Percentiles rank a stretch among this genome's conserved stretches.
Evolutionary conservation across 202 grass and related monocot species (phyloP).

Genomic region (Musa balbisiana): DNA sequence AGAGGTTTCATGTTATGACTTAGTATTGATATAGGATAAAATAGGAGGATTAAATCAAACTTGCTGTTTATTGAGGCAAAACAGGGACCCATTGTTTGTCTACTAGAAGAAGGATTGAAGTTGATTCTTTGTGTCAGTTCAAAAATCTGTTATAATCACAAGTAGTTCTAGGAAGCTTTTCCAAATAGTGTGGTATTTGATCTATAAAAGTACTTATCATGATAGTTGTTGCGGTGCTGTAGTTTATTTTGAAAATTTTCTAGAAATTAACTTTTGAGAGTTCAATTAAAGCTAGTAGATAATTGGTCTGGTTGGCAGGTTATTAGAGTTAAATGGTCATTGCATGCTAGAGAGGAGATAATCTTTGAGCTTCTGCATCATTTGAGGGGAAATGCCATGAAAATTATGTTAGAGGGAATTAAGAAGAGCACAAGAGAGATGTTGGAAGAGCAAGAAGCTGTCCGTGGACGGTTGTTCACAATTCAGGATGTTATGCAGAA

Average conservation of each 20-base stretch:
- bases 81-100: not conserved
- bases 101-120: not conserved
- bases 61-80: not conserved
- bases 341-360: slow-evolving; percentile 78
- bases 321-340: slow-evolving; percentile 79
- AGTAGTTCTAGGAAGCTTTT: not conserved
- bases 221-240: not conserved
- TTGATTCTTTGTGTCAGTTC: not conserved
- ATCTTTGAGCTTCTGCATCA: slow-evolving; percentile 58
- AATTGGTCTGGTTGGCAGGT: slow-evolving; percentile 29
- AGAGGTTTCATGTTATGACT: too few species aligned
- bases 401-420: slow-evolving; percentile 44
- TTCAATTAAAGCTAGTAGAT: not conserved
- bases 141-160: not conserved
- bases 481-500: slow-evolving; percentile 82
- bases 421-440: slow-evolving; percentile 58
- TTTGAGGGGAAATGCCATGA: slow-evolving; percentile 38
- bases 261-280: not conserved
- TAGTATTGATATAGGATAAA: too few species aligned
- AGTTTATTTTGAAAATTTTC: not conserved
- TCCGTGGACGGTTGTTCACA: slow-evolving; percentile 60
- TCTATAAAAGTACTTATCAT: too few species aligned
- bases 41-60: not conserved
- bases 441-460: slow-evolving; percentile 68
- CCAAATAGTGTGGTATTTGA: not conserved